A percentile compares a stretch with the other conserved stretches of the same genome.
phyloP scores from a whole-genome alignment of 805 yeast species.

The Kodamaea kaohsiungensis region DNA sequence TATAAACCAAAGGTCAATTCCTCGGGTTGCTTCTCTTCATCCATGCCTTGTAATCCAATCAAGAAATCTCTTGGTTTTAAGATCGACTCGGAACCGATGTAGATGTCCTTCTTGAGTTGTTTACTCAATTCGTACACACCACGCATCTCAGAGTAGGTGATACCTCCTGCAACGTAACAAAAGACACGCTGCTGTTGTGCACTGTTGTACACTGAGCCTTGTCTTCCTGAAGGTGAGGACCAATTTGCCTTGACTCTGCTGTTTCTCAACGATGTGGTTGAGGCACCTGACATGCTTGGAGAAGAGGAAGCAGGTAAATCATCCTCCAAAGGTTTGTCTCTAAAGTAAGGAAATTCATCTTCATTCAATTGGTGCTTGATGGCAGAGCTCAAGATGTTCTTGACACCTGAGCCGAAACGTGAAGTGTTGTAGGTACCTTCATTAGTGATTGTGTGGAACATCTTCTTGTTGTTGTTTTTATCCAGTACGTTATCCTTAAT shows the following conservation, averaged over 20 bases:
- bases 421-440: constrained; percentile 63
- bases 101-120: constrained; percentile 66
- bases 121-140: constrained; percentile 69
- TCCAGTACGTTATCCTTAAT: constrained; percentile 42
- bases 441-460: constrained; percentile 57
- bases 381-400: constrained; percentile 54
- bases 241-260: constrained; percentile 75
- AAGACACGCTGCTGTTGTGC: constrained; percentile 65
- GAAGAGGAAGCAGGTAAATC: constrained; percentile 28
- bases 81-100: constrained; percentile 78
- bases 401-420: constrained; percentile 70
- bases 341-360: constrained; percentile 66
- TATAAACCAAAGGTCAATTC: constrained; percentile 45
- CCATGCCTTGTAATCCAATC: constrained; percentile 44
- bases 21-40: constrained; percentile 37
- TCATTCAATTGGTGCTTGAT: constrained; percentile 55
- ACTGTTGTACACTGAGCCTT: constrained; percentile 4
- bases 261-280: constrained; percentile 55
- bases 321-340: constrained; percentile 67
- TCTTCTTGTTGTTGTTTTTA: constrained; percentile 48
- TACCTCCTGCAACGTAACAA: constrained; percentile 86
- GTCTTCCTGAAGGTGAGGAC: constrained; percentile 49
- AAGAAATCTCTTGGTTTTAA: constrained; percentile 55
- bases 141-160: constrained; percentile 79
- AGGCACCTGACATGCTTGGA: constrained; percentile 9